A percentile compares a stretch with the other conserved stretches of the same genome.
These are phyloP conservation scores for Nematocida sp. DNA, from an alignment of 371 early-diverging fungal genomes.

Conservation along the genomic window DNA sequence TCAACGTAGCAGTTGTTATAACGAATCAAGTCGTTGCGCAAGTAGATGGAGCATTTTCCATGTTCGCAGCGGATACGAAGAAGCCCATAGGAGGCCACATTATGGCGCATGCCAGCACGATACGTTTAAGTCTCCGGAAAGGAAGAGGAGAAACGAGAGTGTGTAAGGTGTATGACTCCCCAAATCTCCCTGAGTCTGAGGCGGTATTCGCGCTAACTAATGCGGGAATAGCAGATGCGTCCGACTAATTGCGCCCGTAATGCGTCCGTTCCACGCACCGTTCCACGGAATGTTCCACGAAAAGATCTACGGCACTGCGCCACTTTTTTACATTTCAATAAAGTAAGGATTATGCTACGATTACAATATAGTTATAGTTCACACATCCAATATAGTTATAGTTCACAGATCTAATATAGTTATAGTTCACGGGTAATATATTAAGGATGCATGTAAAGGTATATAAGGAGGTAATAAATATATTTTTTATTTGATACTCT, in stretches of 20 bases:
- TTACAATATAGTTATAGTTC: no score
- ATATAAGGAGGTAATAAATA: no score
- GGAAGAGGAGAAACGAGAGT: slow-evolving; percentile 70
- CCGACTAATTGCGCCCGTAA: slow-evolving; percentile 71
- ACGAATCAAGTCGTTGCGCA: slow-evolving; percentile 96
- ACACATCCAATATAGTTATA: no score
- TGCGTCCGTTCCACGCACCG: neutral
- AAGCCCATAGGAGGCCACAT: slow-evolving; percentile 97
- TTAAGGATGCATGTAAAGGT: no score
- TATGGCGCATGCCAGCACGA: slow-evolving; percentile 88
- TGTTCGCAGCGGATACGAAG: slow-evolving; percentile 87
- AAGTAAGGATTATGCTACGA: no score
- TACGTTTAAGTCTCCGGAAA: slow-evolving; percentile 69
- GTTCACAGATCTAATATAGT: no score
- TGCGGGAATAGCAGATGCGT: slow-evolving; percentile 73
- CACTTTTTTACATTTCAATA: no score
- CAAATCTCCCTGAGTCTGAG: slow-evolving; percentile 70
- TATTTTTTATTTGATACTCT: no score
- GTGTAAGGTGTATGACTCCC: slow-evolving; percentile 72
- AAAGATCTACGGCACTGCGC: no score
- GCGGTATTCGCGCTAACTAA: slow-evolving; percentile 73
- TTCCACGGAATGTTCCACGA: no score
- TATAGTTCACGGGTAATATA: no score
- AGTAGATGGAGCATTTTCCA: slow-evolving; percentile 82
- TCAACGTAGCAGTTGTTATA: slow-evolving; percentile 90